Conservation (phyloP, 2,329 filamentous ascomycete species). For the Geosmithia morbida region DNA sequence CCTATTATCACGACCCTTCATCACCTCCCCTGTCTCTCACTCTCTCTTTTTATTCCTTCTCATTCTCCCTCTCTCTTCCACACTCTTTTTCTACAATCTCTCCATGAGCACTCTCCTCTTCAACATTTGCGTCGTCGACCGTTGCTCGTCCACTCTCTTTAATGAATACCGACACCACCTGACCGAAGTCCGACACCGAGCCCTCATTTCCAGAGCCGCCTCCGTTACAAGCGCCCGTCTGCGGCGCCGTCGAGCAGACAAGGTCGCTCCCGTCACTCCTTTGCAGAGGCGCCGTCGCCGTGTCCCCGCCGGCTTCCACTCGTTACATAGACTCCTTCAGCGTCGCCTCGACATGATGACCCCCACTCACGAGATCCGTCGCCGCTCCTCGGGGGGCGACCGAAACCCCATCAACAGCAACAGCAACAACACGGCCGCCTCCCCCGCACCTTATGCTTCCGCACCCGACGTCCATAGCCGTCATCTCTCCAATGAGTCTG, state of each 20-base stretch:
- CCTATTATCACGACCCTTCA: background rate
- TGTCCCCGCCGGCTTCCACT: conserved; percentile 15
- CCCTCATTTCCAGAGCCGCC: conserved; percentile 26
- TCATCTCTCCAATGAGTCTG: background rate
- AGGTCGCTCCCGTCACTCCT: conserved; percentile 18
- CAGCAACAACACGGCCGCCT: conserved; percentile 6
- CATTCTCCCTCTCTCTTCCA: background rate
- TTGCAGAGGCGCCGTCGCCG: conserved; percentile 18
- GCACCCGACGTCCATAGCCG: conserved; percentile 5
- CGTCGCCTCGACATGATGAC: conserved; percentile 16
- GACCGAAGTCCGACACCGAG: conserved; percentile 22
- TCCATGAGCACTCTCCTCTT: conserved; percentile 34
- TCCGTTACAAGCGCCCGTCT: conserved; percentile 20
- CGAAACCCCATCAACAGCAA: conserved; percentile 12
- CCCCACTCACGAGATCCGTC: conserved; percentile 21
- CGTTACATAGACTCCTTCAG: conserved; percentile 11
- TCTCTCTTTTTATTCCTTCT: background rate
- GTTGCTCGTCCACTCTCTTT: conserved; percentile 28
- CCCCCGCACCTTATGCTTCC: conserved; percentile 7
- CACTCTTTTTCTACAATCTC: conserved; percentile 6
- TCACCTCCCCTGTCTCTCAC: background rate
- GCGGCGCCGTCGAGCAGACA: conserved; percentile 20
- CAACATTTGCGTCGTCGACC: conserved; percentile 30
- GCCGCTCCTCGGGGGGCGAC: conserved; percentile 23
- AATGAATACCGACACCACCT: conserved; percentile 25